phyloP scores from a whole-genome alignment of 257 asterid genomes.

The Solanum sparsipilum region DNA sequence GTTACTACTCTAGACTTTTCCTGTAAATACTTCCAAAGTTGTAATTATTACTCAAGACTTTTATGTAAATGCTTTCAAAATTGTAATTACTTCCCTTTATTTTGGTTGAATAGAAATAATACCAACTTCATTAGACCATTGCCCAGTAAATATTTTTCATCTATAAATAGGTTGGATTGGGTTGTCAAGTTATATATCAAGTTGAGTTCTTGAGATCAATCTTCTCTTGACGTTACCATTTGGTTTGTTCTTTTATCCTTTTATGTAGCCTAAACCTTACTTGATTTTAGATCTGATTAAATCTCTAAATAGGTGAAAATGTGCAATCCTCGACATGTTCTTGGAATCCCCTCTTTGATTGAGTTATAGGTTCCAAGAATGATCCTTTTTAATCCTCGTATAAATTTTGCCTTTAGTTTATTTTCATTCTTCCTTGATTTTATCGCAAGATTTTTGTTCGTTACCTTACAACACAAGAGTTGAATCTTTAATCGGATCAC shows the following conservation, averaged over 20 bases:
- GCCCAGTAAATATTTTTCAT: background rate
- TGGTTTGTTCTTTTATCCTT: background rate
- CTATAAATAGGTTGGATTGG: background rate
- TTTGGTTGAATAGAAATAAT: constrained; percentile 15
- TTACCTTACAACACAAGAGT: background rate
- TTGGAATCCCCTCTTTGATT: background rate
- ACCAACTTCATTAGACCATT: constrained; percentile 13
- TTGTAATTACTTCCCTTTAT: constrained; percentile 2
- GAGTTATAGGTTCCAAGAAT: background rate
- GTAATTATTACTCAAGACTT: background rate
- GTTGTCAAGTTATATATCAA: background rate
- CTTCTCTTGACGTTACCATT: background rate
- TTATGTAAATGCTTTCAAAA: background rate
- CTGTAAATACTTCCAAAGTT: background rate
- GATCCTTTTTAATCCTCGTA: background rate
- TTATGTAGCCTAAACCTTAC: background rate
- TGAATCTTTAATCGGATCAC: background rate
- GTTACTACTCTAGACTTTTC: background rate
- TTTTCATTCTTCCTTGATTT: background rate
- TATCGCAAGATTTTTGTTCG: background rate
- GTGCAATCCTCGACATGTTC: background rate
- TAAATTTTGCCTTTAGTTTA: constrained; percentile 1
- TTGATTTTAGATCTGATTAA: background rate
- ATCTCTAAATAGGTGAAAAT: background rate
- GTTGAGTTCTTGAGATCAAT: background rate